These are phyloP conservation scores for Mortierella sp. DNA, from an alignment of 371 early-diverging fungal genomes.

Conservation along the genomic window DNA sequence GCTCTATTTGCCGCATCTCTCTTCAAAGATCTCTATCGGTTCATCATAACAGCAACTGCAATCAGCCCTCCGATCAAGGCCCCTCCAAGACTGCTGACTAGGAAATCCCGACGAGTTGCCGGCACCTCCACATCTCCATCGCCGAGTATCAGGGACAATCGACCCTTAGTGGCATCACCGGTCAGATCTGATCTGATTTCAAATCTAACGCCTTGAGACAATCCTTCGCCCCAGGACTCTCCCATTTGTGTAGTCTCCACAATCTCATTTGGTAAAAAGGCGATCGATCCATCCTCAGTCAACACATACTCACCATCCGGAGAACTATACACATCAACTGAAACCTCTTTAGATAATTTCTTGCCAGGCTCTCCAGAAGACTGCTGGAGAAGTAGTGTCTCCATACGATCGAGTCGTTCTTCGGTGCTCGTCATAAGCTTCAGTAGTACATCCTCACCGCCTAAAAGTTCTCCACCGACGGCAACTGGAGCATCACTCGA, in stretches of 20 bases:
- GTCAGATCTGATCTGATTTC: neutral
- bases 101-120: slow-evolving; percentile 34
- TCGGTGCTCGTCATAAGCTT: slow-evolving; percentile 39
- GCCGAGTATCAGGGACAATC: slow-evolving; percentile 24
- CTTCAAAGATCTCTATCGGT: slow-evolving; percentile 24
- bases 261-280: slow-evolving; percentile 9
- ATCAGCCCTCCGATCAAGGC: slow-evolving; percentile 47
- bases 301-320: slow-evolving; percentile 20
- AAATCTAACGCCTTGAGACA: neutral
- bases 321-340: neutral
- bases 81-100: slow-evolving; percentile 46
- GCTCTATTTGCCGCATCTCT: neutral
- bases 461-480: slow-evolving; percentile 40
- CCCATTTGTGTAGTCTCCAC: slow-evolving; percentile 11
- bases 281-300: slow-evolving; percentile 34
- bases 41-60: slow-evolving; percentile 41
- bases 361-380: neutral
- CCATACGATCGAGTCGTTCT: slow-evolving; percentile 46
- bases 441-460: slow-evolving; percentile 39
- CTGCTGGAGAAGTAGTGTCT: slow-evolving; percentile 24
- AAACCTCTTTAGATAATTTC: neutral
- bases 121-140: slow-evolving; percentile 30
- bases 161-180: neutral
- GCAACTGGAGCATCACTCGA: slow-evolving; percentile 14
- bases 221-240: slow-evolving; percentile 26